Evolutionary conservation across 2,329 filamentous ascomycete genomes (phyloP).

Genomic region (Fusarium haematococcum): DNA sequence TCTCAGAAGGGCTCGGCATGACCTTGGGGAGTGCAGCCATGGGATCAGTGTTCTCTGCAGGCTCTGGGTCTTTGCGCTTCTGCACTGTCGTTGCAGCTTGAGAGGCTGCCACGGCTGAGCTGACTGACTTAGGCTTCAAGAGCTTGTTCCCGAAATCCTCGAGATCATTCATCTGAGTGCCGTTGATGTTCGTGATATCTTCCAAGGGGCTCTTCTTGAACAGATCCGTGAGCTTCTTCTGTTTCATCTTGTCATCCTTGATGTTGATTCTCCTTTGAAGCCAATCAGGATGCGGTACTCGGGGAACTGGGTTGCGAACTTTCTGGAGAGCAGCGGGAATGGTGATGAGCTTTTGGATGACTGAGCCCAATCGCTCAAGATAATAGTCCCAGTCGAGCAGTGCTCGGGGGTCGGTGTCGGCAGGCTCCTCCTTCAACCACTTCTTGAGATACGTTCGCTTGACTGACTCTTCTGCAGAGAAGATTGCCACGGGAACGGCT

Average conservation of each 20-base stretch:
- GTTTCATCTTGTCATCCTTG: conserved; percentile 97
- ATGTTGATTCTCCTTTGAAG: conserved; percentile 91
- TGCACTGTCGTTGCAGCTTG: conserved; percentile 61
- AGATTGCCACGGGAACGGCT: conserved; percentile 95
- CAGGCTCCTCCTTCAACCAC: conserved; percentile 94
- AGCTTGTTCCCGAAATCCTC: conserved; percentile 84
- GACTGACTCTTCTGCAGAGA: conserved; percentile 89
- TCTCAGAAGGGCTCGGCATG: conserved; percentile 86
- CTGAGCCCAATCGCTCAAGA: conserved; percentile 91
- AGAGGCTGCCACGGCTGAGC: conserved; percentile 67
- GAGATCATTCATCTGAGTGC: conserved; percentile 71
- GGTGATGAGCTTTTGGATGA: conserved; percentile 98
- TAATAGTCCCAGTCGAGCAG: conserved; percentile 99
- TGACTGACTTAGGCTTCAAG: conserved; percentile 72
- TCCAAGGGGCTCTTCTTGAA: conserved; percentile 74
- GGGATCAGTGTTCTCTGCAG: conserved; percentile 76
- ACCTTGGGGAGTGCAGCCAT: conserved; percentile 83
- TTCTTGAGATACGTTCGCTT: conserved; percentile 93
- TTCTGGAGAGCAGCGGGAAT: conserved; percentile 98
- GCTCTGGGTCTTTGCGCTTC: conserved; percentile 81
- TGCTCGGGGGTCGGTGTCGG: conserved; percentile 88
- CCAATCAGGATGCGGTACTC: conserved; percentile 96
- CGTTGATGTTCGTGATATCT: conserved; percentile 76
- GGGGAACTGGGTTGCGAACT: conserved; percentile 91
- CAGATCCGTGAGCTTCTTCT: conserved; percentile 97